Base-by-base conservation (phyloP, 345 rosid species). In the Populus tremula region DNA sequence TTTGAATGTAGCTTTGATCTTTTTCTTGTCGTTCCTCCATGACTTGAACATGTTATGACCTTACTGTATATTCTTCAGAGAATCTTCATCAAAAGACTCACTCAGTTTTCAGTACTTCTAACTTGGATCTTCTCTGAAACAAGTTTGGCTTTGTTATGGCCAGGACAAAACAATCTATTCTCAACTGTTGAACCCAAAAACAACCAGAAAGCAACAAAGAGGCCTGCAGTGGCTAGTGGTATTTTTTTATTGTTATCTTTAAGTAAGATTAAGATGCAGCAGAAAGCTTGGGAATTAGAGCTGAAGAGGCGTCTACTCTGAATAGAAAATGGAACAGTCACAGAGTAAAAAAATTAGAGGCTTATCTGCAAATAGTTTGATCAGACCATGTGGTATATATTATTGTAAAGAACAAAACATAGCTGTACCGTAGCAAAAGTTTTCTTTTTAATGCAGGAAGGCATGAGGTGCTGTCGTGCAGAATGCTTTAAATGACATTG, bases 21-120 rank as follows among this genome's bases (percentile, higher is more conserved):
- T 91, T 87, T 88, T 88, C 91, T 87, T 93, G 70, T 93, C 96
- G 78, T 80, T 86, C 81, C 96, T 82, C 97, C 98, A 91, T 82
- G 99, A 84, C 84, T 79, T 88, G 87, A 96, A 96, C 99, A 96
- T 92, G 79, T 82, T 75, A 62, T 45, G 66, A 21, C 14, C 54
- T 79, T 79, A 20, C 61, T 72, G 36, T 67, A 54, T 59, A 38
- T 75, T 74, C 80, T 1, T 79, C 56, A 63, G 66, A 74, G 81
- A 76, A 84, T 74, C 80, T 74, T 75, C 73, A 74, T 63, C 49
- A 62, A 63, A 80, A 76, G 66, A 73, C 83, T 17, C 69, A 71
- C 74, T 77, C 71, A 0, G n/a, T 35, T 18, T 21, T 29, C 38
- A 31, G 12, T 41, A 75, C 73, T 45, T 63, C 33, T 29, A 47